Base-by-base conservation (phyloP, 169 alveolate species). In the Plasmodium inui region DNA sequence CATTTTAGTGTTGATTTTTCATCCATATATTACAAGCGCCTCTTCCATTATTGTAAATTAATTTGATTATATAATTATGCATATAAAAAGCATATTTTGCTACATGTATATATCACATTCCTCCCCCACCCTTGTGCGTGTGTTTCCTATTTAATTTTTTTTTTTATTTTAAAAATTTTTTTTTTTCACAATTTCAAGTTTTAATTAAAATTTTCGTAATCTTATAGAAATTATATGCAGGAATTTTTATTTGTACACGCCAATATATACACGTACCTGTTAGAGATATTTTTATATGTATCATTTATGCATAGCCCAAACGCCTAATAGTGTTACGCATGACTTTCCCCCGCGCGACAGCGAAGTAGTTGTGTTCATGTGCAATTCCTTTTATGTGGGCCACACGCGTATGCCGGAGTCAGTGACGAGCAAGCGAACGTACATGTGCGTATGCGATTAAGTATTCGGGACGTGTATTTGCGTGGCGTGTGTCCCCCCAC, bases 131-230 rank as follows among this genome's bases (percentile, higher is more conserved):
- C 32, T 37, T 39, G 80, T 83, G 46, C 30, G 57, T 30, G 34
- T 83, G 32, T 34, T 85, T 50, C 81, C 74, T 53, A 73, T 74
- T 76, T 76, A 30, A 50, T 53, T 67, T 85, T 71, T 74, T 85
- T 74, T 67, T 67, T 67, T 67, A 50, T 84, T 46, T 46, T 46
- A 12, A 12, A 46, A 74, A 34, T 72, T 44, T 84, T 28, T 84
- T 73, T 53, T 19, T n/a, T 74, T 85, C 57, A 46, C 67, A 85
- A 55, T 26, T 74, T 76, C 32, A 84, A 46, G 53, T 84, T 74
- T 53, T 85, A 85, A 85, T 85, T 85, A 85, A 74, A 85, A 28
- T 53, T 74, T 85, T 76, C 83, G 74, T 41, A 85, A 82, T 82
- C 9, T 53, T n/a, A 22, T 76, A 76, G 70, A 76, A 37, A 76